Conservation (phyloP, 2,329 filamentous ascomycete genomes). For the Alternaria novae-zelandiae region DNA sequence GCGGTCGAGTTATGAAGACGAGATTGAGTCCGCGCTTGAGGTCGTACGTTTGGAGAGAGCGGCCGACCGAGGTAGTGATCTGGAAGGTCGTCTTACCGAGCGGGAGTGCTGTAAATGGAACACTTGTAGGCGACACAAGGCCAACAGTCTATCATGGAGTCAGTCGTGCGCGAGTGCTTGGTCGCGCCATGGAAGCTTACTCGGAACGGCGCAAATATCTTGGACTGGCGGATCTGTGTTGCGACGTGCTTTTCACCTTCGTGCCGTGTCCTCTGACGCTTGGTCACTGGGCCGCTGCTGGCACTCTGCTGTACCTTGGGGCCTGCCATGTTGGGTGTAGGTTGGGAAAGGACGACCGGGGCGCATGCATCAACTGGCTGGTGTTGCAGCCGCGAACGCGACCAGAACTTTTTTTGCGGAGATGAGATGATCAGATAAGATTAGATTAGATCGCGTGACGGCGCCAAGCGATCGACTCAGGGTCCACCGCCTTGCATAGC, state of each 20-base stretch:
- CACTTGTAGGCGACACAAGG: conserved; percentile 85
- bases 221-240: conserved; percentile 61
- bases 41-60: conserved; percentile 94
- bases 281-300: conserved; percentile 63
- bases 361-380: conserved; percentile 8
- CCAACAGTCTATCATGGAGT: conserved; percentile 74
- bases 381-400: conserved; percentile 12
- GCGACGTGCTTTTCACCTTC: conserved; percentile 49
- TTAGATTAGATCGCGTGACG: conserved; percentile 26
- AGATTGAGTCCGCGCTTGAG: conserved; percentile 87
- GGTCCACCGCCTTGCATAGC: conserved; percentile 12
- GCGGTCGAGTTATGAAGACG: conserved; percentile 89
- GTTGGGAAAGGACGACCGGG: not conserved
- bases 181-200: conserved; percentile 59
- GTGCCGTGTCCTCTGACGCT: conserved; percentile 61
- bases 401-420: conserved; percentile 24
- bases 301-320: conserved; percentile 55
- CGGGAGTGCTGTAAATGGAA: conserved; percentile 88
- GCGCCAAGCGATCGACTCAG: conserved; percentile 32
- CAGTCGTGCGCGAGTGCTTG: conserved; percentile 5
- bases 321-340: conserved; percentile 53
- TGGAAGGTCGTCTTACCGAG: conserved; percentile 95
- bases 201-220: conserved; percentile 91
- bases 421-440: conserved; percentile 27
- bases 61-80: conserved; percentile 92